Percentiles rank a stretch among this genome's conserved stretches.
Evolutionary conservation across 257 asterid genomes (phyloP).

Genomic region (Solanum medicagineum): DNA sequence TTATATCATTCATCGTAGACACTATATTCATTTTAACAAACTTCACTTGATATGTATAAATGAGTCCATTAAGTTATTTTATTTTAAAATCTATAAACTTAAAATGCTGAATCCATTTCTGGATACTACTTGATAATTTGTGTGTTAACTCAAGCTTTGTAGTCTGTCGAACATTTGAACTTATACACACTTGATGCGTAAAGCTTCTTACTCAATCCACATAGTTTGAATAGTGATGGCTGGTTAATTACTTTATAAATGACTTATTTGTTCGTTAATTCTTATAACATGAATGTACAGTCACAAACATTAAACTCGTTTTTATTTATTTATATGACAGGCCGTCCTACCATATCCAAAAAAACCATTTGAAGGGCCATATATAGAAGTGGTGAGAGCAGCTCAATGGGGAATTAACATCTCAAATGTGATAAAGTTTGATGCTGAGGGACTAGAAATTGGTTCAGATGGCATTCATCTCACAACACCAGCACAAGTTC

Average conservation of each 20-base stretch:
- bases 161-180: background rate
- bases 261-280: background rate
- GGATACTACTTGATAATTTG: background rate
- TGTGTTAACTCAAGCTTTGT: background rate
- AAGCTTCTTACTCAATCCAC: background rate
- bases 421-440: slow-evolving; percentile 40
- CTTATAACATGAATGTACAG: too few relatives aligned
- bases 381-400: slow-evolving; percentile 31
- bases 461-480: slow-evolving; percentile 42
- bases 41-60: background rate
- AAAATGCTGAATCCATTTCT: background rate
- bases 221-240: background rate
- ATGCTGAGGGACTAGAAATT: slow-evolving; percentile 45
- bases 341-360: background rate
- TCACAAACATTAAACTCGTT: background rate
- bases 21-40: too few relatives aligned
- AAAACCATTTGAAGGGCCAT: slow-evolving; percentile 16
- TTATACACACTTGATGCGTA: background rate
- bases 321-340: background rate
- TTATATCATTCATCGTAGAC: background rate
- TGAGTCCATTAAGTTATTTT: background rate
- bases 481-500: slow-evolving; percentile 33
- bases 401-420: slow-evolving; percentile 40
- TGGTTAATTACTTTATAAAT: background rate
- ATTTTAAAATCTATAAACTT: background rate